These are phyloP conservation scores for Pistacia vera DNA, from an alignment of 345 rosid species.

Conservation along the genomic window DNA sequence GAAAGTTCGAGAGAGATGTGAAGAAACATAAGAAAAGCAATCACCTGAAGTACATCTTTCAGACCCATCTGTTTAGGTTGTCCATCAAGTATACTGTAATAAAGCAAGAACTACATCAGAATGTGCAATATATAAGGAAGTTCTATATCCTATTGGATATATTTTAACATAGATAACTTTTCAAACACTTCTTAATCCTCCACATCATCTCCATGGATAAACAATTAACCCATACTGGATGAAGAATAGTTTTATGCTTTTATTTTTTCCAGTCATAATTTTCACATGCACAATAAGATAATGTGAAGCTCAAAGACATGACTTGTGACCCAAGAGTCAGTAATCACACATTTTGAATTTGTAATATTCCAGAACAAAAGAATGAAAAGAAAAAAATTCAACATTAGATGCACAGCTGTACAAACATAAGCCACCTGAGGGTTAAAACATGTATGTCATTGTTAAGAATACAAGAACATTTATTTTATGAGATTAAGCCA, in stretches of 20 bases:
- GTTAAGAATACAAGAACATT: not conserved
- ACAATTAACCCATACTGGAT: not conserved
- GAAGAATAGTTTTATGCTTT: not conserved
- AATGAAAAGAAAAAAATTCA: not conserved
- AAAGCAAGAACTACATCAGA: slow-evolving; percentile 22
- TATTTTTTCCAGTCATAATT: slow-evolving; percentile 1
- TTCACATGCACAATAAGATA: not conserved
- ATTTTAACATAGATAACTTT: not conserved
- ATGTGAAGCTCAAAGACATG: not conserved
- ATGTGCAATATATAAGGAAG: not conserved
- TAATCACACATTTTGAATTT: not conserved
- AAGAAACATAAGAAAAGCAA: slow-evolving; percentile 10
- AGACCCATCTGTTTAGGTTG: slow-evolving; percentile 94
- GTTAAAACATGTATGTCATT: not conserved
- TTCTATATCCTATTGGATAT: not conserved
- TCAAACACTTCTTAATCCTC: not conserved
- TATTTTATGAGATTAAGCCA: no score
- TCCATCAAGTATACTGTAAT: slow-evolving; percentile 73
- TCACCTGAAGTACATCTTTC: slow-evolving; percentile 89
- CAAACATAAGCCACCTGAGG: not conserved
- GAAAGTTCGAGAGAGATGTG: not conserved
- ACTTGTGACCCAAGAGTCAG: not conserved
- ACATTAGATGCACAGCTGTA: not conserved
- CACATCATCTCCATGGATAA: not conserved
- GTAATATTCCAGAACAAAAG: slow-evolving; percentile 1